A percentile compares a stretch with the other conserved stretches of the same genome.
phyloP scores from a whole-genome alignment of 106 monocot species.

The Allium sativum region DNA sequence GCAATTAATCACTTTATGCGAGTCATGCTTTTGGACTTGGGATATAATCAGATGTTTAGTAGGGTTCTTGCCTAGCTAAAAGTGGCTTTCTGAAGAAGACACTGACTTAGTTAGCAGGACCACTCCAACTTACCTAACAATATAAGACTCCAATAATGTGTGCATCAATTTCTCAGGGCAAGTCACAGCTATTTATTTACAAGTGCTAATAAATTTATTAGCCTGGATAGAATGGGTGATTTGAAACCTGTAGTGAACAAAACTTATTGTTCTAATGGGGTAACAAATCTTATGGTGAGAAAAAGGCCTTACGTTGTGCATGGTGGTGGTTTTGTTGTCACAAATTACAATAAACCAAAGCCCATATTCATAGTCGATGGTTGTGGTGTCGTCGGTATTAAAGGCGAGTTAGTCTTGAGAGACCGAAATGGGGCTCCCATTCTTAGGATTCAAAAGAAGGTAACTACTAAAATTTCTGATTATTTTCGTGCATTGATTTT shows the following conservation, averaged over 20 bases:
- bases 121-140: too few species aligned
- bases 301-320: conserved; percentile 46
- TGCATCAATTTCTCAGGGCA: too few species aligned
- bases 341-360: conserved; percentile 12
- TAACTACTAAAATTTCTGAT: background rate
- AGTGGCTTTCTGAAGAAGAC: too few species aligned
- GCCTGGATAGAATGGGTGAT: background rate
- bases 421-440: conserved; percentile 46
- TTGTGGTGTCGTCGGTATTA: conserved; percentile 45
- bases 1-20: too few species aligned
- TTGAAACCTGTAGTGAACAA: conserved; percentile 52
- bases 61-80: too few species aligned
- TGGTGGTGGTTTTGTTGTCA: conserved; percentile 72
- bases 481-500: background rate
- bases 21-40: too few species aligned
- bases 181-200: too few species aligned
- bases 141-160: too few species aligned
- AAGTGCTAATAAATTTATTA: too few species aligned
- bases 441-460: conserved; percentile 53
- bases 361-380: conserved; percentile 59
- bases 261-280: conserved; percentile 33
- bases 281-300: conserved; percentile 37
- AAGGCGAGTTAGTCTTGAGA: conserved; percentile 38
- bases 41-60: too few species aligned
- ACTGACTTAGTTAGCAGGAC: too few species aligned